Conservation (phyloP, 106 monocot species). For the Dioscorea alata region DNA sequence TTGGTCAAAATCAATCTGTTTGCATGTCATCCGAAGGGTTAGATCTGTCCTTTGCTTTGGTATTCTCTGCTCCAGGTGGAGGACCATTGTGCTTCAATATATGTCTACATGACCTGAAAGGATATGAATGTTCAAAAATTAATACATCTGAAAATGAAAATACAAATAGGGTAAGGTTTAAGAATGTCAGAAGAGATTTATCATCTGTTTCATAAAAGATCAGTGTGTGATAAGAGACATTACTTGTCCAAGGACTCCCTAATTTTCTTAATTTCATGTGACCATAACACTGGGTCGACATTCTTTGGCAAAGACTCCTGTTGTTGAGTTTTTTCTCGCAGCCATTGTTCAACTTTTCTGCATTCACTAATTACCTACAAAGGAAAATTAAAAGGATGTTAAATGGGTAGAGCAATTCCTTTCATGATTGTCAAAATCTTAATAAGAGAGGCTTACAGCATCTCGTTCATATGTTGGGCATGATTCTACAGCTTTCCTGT, state of each 20-base stretch:
- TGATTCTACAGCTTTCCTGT: conserved; percentile 51
- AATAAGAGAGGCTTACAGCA: conserved; percentile 29
- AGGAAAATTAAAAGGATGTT: background rate
- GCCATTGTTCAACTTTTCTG: conserved; percentile 73
- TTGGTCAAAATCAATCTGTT: conserved; percentile 14
- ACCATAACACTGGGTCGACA: conserved; percentile 65
- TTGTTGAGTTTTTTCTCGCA: conserved; percentile 59
- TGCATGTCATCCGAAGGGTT: conserved; percentile 12
- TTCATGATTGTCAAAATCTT: too few species aligned
- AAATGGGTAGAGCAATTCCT: too few species aligned
- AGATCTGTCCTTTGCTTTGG: conserved; percentile 19
- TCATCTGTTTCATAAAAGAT: too few species aligned
- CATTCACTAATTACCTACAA: conserved; percentile 63
- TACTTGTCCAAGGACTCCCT: conserved; percentile 59
- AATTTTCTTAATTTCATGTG: conserved; percentile 51
- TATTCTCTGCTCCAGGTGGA: conserved; percentile 37
- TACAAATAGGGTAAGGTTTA: background rate
- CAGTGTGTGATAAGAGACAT: background rate
- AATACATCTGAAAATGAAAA: background rate
- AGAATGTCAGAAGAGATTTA: too few species aligned
- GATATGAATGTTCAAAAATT: background rate
- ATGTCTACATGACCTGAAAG: conserved; percentile 37
- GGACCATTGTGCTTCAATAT: conserved; percentile 26
- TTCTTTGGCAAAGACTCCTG: conserved; percentile 67
- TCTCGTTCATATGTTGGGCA: conserved; percentile 33